phyloP scores from a whole-genome alignment of 257 asterid genomes.

The Nicotiana undulata region DNA sequence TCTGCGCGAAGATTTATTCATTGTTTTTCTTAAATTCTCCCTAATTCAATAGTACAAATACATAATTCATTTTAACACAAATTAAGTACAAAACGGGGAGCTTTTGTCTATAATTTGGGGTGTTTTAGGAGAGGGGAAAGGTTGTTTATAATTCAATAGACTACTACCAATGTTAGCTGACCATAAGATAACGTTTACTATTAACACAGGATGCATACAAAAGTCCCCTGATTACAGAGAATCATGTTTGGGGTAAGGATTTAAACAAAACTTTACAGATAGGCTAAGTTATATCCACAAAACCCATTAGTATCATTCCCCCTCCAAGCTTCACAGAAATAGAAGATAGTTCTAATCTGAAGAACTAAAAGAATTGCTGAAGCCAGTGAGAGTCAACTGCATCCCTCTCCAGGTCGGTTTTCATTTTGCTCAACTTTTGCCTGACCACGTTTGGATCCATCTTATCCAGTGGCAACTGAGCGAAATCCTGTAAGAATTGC shows the following conservation, averaged over 20 bases:
- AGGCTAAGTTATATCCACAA: not conserved
- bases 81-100: not conserved
- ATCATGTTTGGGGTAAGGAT: not conserved
- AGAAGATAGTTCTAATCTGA: not conserved
- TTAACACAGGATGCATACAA: not conserved
- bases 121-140: not conserved
- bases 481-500: slow-evolving; percentile 66
- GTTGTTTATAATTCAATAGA: not conserved
- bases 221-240: not conserved
- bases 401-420: slow-evolving; percentile 61
- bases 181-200: not conserved
- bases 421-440: slow-evolving; percentile 42
- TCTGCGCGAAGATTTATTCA: not conserved
- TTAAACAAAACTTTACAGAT: not conserved
- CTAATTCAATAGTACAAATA: not conserved
- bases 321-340: not conserved
- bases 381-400: slow-evolving; percentile 61
- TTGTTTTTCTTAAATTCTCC: not conserved
- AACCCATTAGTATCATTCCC: not conserved
- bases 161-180: not conserved
- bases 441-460: slow-evolving; percentile 58
- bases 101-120: not conserved
- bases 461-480: slow-evolving; percentile 67
- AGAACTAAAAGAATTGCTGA: slow-evolving; percentile 51
- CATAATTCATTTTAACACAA: not conserved